A percentile compares a stretch with the other conserved stretches of the same genome.
These are phyloP conservation scores for Elongisporangium prolatum DNA, from an alignment of 352 stramenopile species.

Conservation along the genomic window DNA sequence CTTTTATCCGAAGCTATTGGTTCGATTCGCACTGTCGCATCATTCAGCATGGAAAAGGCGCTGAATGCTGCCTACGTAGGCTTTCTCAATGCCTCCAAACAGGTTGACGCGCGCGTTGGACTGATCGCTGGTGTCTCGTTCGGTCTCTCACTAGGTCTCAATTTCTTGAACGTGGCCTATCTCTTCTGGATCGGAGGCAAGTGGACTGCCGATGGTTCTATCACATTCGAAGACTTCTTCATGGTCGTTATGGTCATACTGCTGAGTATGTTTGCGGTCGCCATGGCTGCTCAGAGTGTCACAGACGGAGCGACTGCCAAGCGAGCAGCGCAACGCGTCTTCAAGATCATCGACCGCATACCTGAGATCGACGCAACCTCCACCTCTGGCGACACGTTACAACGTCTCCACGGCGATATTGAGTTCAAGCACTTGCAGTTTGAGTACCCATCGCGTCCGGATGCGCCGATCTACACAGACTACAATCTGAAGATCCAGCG, in stretches of 20 bases:
- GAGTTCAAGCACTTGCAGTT: conserved; percentile 48
- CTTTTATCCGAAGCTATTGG: conserved; percentile 37
- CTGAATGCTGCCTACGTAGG: conserved; percentile 28
- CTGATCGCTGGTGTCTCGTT: no score
- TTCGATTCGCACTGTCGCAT: conserved; percentile 51
- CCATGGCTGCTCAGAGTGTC: conserved; percentile 42
- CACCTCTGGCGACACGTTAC: conserved; percentile 59
- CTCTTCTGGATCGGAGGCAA: conserved; percentile 68
- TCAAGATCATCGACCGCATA: conserved; percentile 75
- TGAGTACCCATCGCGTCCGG: conserved; percentile 37
- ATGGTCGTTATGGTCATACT: conserved; percentile 71
- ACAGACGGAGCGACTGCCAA: conserved; percentile 49
- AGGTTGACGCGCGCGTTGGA: conserved; percentile 40
- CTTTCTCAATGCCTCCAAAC: conserved; percentile 24
- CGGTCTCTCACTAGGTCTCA: conserved; percentile 65
- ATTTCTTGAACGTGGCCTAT: conserved; percentile 57
- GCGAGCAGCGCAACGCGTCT: conserved; percentile 52
- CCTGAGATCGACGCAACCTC: conserved; percentile 31
- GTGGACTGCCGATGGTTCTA: conserved; percentile 41
- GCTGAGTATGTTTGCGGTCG: conserved; percentile 47
- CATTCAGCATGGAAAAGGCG: conserved; percentile 43
- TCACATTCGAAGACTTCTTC: conserved; percentile 70
- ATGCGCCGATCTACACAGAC: conserved; percentile 52
- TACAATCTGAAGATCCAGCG: conserved; percentile 57
- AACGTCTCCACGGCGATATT: conserved; percentile 19